These are phyloP conservation scores for Aspergillus avenaceus DNA, from an alignment of 495 filamentous ascomycete genomes.

Conservation along the genomic window DNA sequence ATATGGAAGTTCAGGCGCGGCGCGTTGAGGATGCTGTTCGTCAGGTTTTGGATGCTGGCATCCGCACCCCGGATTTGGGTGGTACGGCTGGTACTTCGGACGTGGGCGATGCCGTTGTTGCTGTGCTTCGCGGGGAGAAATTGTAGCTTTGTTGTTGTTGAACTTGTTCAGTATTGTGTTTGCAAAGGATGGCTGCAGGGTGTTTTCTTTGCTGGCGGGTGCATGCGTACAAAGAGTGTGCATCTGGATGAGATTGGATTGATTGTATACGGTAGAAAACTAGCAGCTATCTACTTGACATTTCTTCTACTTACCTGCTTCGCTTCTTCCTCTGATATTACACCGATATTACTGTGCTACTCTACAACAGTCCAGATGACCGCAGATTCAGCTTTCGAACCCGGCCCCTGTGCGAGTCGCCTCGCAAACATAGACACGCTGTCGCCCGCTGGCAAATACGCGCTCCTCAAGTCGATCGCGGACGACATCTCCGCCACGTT, in stretches of 20 bases:
- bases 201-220: no score
- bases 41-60: slow-evolving; percentile 66
- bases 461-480: slow-evolving; percentile 25
- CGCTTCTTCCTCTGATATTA: no score
- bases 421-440: slow-evolving; percentile 17
- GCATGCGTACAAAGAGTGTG: no score
- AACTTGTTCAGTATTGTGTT: background rate
- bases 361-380: no score
- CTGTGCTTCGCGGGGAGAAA: slow-evolving; percentile 47
- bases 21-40: slow-evolving; percentile 79
- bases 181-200: background rate
- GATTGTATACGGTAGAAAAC: no score
- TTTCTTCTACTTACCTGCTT: no score
- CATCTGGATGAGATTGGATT: no score
- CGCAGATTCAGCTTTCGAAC: slow-evolving; percentile 2
- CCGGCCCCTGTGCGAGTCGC: slow-evolving; percentile 13
- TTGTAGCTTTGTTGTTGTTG: background rate
- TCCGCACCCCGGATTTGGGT: slow-evolving; percentile 76
- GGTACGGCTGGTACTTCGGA: slow-evolving; percentile 68
- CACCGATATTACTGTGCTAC: no score
- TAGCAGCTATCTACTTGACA: no score
- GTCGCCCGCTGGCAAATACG: slow-evolving; percentile 12
- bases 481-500: slow-evolving; percentile 26
- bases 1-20: slow-evolving; percentile 65
- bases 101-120: slow-evolving; percentile 77